Base-by-base conservation (phyloP, 1,139 yeast species). In the Debaryomycetaceae sp. region DNA sequence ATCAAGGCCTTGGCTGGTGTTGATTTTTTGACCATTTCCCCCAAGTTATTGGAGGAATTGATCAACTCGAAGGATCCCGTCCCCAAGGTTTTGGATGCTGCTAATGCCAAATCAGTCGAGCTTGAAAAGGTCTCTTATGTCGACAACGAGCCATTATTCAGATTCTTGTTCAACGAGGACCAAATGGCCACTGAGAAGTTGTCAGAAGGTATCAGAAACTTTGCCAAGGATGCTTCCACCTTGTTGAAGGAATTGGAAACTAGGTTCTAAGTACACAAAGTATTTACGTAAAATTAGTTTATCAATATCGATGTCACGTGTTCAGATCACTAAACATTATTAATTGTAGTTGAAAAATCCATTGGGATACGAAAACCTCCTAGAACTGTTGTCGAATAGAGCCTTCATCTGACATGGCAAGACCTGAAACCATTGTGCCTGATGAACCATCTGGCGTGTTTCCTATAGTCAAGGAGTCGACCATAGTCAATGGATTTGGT, bases 161-260 rank as follows among this genome's bases (percentile, higher is more conserved):
- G 97, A 81, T 87, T 83, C 77, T 80, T 77, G 49, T 77, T 93
- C 60, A 93, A 93, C 76, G 96, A 93, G 71, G 98, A 93, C 69
- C 95, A 95, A 56, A 93, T 93, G 99, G 95, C 97, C 62, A 89
- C 97, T 58, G 98, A 93, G 78, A 95, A 93, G 80, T 85, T 95
- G 66, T 73, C 97, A 57, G 96, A 93, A 67, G 99, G 99, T 83
- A 93, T 93, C 76, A 87, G 98, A 80, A 82, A 84, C 72, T 93
- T 93, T 74, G 89, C 97, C 61, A 93, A 89, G 69, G 99, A 95
- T 69, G 87, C 96, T 63, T 84, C 76, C 60, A 86, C 96, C 52
- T 83, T 93, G 68, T 79, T 87, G 72, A 76, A 81, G 57, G 78
- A 83, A 68, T 81, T 93, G 70, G 90, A 87, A 75, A 71, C 78